A percentile compares a stretch with the other conserved stretches of the same genome.
phyloP scores from a whole-genome alignment of 106 monocot species.

The Ottelia alismoides region DNA sequence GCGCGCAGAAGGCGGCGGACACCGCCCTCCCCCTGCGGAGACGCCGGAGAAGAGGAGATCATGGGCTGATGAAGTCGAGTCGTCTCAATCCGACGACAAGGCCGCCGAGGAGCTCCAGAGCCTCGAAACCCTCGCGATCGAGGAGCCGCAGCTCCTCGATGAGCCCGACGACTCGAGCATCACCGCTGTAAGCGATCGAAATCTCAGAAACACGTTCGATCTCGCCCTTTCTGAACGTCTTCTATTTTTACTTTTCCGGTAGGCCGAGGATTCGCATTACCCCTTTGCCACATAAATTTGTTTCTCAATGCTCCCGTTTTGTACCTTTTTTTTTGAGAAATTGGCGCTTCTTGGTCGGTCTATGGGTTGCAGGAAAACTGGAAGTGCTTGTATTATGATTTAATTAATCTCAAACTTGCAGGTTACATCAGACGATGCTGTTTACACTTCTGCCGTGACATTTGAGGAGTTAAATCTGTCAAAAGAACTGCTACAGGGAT shows the following conservation, averaged over 20 bases:
- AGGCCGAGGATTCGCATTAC: background rate
- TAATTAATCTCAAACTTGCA: too few relatives aligned
- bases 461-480: conserved; percentile 83
- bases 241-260: background rate
- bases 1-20: too few relatives aligned
- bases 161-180: conserved; percentile 64
- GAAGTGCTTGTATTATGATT: too few relatives aligned
- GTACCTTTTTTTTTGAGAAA: background rate
- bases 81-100: conserved; percentile 7
- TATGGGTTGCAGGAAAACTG: too few relatives aligned
- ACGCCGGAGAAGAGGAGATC: conserved; percentile 25
- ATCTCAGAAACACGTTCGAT: too few relatives aligned
- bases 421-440: conserved; percentile 68
- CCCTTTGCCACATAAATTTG: background rate
- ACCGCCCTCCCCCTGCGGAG: background rate
- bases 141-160: conserved; percentile 20
- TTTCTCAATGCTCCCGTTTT: background rate
- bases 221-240: too few relatives aligned
- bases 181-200: conserved; percentile 32
- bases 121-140: conserved; percentile 25
- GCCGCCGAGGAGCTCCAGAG: conserved; percentile 9
- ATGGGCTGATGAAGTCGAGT: conserved; percentile 35
- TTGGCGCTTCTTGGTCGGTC: background rate
- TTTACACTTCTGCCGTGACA: conserved; percentile 57
- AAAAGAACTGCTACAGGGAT: conserved; percentile 60